phyloP scores from a whole-genome alignment of 2,329 filamentous ascomycete species.

The Xylogone sp. region DNA sequence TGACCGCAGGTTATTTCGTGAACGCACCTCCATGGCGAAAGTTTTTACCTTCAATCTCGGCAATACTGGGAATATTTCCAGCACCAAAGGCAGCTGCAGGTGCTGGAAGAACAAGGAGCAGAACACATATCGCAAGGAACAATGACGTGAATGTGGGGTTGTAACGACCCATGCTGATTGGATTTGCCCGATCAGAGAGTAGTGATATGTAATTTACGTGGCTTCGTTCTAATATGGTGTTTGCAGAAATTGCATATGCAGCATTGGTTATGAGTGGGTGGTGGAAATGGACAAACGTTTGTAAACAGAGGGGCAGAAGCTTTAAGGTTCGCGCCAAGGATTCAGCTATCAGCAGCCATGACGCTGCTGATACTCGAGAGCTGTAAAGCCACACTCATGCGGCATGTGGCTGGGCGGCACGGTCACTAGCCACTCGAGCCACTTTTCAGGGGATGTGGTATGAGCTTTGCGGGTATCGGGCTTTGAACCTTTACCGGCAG shows the following conservation, averaged over 20 bases:
- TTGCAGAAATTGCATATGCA: too few species aligned
- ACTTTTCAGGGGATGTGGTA: background rate
- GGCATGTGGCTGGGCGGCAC: too few species aligned
- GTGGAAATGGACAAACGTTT: too few species aligned
- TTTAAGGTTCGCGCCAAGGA: too few species aligned
- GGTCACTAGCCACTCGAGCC: background rate
- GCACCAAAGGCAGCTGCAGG: conserved; percentile 62
- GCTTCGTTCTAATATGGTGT: too few species aligned
- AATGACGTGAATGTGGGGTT: conserved; percentile 17
- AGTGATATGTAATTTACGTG: background rate
- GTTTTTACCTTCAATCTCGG: conserved; percentile 57
- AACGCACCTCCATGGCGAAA: conserved; percentile 62
- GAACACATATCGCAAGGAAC: conserved; percentile 47
- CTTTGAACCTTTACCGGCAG: background rate
- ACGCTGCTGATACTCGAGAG: too few species aligned
- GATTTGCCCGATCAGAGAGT: too few species aligned
- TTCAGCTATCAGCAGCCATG: too few species aligned
- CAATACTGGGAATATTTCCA: conserved; percentile 67
- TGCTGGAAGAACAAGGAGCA: conserved; percentile 54
- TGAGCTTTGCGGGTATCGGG: background rate
- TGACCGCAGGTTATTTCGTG: background rate
- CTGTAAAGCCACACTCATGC: too few species aligned
- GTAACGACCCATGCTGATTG: conserved; percentile 14
- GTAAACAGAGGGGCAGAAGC: too few species aligned
- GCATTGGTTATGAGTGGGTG: too few species aligned